These are phyloP conservation scores for Begonia peltatifolia DNA, from an alignment of 306 rosid species.

Conservation along the genomic window DNA sequence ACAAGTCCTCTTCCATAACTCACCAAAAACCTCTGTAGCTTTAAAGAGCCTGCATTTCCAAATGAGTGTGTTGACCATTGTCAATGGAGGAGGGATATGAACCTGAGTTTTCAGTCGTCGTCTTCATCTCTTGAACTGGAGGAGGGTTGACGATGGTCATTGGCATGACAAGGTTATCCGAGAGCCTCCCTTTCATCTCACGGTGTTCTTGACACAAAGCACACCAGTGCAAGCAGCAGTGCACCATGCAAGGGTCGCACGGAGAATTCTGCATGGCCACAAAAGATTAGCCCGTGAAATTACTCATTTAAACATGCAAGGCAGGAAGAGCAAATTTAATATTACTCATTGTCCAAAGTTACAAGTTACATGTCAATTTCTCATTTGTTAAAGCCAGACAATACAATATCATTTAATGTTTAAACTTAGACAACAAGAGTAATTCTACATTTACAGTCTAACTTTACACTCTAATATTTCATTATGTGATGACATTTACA, in stretches of 20 bases:
- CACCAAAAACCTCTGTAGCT: background rate
- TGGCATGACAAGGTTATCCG: constrained; percentile 39
- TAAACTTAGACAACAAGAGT: no score
- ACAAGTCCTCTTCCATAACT: no score
- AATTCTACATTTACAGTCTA: no score
- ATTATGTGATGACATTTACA: no score
- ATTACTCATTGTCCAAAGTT: no score
- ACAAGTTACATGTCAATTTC: no score
- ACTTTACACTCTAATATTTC: no score
- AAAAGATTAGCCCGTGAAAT: no score
- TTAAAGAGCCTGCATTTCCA: constrained; percentile 87
- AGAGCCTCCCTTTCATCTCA: constrained; percentile 80
- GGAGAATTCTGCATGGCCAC: constrained; percentile 53
- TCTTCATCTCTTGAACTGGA: constrained; percentile 71
- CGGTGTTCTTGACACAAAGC: constrained; percentile 97
- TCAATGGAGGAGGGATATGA: constrained; percentile 33
- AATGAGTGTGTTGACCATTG: constrained; percentile 37
- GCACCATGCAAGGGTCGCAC: constrained; percentile 80
- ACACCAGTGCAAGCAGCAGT: constrained; percentile 93
- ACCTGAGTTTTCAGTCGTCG: constrained; percentile 27
- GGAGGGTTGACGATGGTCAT: constrained; percentile 84
- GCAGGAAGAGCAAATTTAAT: no score
- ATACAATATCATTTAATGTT: no score
- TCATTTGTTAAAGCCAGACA: no score
- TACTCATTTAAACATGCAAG: no score